Evolutionary conservation across 1,139 yeast species (phyloP), one percentile per base, ranked within the genome.

Genomic region (Geotrichum fermentans): DNA sequence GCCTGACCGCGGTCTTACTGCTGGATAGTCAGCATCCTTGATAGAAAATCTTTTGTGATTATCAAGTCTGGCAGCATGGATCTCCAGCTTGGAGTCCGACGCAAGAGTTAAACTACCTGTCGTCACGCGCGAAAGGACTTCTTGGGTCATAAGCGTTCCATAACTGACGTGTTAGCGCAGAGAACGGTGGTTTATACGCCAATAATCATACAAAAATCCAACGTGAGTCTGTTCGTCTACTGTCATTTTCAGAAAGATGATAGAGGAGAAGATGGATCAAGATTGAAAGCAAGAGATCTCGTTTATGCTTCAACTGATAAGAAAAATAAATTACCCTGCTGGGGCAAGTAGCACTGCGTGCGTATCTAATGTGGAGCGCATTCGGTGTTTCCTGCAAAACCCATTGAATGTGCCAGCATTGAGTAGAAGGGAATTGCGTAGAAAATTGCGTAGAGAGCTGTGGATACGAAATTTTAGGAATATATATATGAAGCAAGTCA

Each of bases 91-190:
- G 22, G 47, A 38, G 24, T 44, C 43, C 3, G 44, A 38, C 20
- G 54, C 54, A 5, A 58, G 55, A 16, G 52, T 46, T 32, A 49
- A 41, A 13, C 47, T 42, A 14, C 62, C 61, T 10, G 58, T 54
- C 5, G 61, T 55, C 17, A 66, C 70, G 28, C 66, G 53, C 6
- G 65, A 57, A 22, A 66, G 55, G n/a, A 66, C 69, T 13, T 51
- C 39, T 1, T 62, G 62, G 5, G 67, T 58, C 64, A 64, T 66
- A 21, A 66, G 50, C 5, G 70, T 66, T n/a, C 70, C 70, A 50
- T 64, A 63, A 51, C 66, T 65, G 41, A 4, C 33, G 17, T n/a
- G 32, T 24, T 38, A 38, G 30, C 24, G 11, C 38, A 34, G 18
- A n/a, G n/a, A n/a, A n/a, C n/a, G n/a, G n/a, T n/a, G n/a, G n/a